phyloP scores from a whole-genome alignment of 805 yeast species.

The Yueomyces sinensis region DNA sequence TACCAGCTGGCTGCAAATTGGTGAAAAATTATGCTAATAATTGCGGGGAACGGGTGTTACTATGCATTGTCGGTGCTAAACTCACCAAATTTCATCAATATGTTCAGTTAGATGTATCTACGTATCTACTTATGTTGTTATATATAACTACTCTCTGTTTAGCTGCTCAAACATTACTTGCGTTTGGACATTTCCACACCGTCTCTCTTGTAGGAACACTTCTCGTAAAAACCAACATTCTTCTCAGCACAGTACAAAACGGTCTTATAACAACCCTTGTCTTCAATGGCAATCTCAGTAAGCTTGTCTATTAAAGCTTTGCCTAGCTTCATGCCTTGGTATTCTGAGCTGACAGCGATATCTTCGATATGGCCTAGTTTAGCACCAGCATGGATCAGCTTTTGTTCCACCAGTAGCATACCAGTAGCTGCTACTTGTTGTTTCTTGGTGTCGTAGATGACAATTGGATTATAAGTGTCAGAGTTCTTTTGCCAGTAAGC shows the following conservation, averaged over 20 bases:
- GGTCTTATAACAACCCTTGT: conserved; percentile 78
- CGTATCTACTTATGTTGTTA: no score
- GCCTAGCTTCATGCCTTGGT: conserved; percentile 82
- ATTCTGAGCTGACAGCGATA: conserved; percentile 59
- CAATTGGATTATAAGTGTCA: conserved; percentile 54
- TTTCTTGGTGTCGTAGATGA: conserved; percentile 37
- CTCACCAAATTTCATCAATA: no score
- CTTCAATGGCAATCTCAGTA: conserved; percentile 40
- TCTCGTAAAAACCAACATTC: conserved; percentile 75
- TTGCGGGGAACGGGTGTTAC: no score
- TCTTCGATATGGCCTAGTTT: conserved; percentile 91
- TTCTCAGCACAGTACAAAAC: conserved; percentile 80
- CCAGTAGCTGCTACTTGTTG: conserved; percentile 72
- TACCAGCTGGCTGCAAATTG: no score
- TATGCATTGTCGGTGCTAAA: no score
- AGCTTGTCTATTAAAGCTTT: conserved; percentile 47
- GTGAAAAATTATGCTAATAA: no score
- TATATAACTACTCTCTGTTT: no score
- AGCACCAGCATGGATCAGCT: conserved; percentile 75
- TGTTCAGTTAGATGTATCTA: no score
- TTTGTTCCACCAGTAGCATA: conserved; percentile 63
- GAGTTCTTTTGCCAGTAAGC: conserved; percentile 41
- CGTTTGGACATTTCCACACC: conserved; percentile 55
- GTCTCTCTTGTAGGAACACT: conserved; percentile 60
- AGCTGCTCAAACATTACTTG: no score